Conservation (phyloP, 345 rosid genomes). For the Geranium rotundifolium region DNA sequence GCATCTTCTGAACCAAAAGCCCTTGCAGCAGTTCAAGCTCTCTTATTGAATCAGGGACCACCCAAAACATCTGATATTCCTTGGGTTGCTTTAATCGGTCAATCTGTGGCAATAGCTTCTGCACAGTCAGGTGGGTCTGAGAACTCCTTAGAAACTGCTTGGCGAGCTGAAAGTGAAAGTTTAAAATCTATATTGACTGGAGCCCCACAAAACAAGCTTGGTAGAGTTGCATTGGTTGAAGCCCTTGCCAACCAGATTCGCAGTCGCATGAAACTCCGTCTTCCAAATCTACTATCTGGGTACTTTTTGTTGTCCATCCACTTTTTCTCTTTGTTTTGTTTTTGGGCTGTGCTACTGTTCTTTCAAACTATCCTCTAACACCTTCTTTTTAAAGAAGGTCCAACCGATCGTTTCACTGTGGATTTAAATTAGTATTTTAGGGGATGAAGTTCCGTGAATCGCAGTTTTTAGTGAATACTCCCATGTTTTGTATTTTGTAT, state of each 20-base stretch:
- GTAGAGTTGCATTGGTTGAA: conserved; percentile 87
- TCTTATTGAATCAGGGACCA: conserved; percentile 83
- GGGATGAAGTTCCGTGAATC: not conserved
- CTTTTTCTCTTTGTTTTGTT: not conserved
- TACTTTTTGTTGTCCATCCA: conserved; percentile 21
- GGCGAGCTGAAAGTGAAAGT: conserved; percentile 98
- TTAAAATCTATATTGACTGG: conserved; percentile 70
- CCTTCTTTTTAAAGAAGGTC: not conserved
- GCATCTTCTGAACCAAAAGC: conserved; percentile 84
- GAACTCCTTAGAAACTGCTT: conserved; percentile 93
- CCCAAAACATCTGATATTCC: conserved; percentile 85
- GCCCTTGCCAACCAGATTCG: conserved; percentile 87
- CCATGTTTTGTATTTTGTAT: not conserved
- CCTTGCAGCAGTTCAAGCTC: conserved; percentile 94
- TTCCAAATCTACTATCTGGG: conserved; percentile 94
- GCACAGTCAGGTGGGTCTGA: conserved; percentile 72
- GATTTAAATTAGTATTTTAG: not conserved
- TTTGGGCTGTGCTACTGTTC: not conserved
- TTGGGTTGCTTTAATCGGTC: conserved; percentile 98
- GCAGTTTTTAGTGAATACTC: not conserved
- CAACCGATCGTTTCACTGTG: not conserved
- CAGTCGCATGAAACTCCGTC: conserved; percentile 80
- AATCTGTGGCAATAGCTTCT: conserved; percentile 83
- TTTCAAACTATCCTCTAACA: not conserved
- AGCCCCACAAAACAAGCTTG: conserved; percentile 86